Evolutionary conservation across 1,139 yeast species (phyloP).

Genomic region (Sporopachydermia cereana): DNA sequence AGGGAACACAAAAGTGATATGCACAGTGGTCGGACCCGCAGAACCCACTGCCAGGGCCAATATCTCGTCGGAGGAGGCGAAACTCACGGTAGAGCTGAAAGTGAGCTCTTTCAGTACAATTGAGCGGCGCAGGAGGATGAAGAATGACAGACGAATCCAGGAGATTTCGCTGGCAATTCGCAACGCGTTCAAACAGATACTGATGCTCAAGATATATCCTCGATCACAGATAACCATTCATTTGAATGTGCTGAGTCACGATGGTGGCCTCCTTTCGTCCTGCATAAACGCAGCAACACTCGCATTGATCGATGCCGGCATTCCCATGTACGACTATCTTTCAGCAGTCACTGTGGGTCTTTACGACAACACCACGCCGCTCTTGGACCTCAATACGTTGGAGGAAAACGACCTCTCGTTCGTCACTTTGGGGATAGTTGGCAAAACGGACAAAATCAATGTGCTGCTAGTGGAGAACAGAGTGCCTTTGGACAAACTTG

Average conservation of each 20-base stretch:
- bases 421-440: conserved; percentile 75
- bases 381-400: conserved; percentile 54
- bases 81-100: conserved; percentile 40
- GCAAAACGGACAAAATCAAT: conserved; percentile 68
- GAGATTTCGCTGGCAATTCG: conserved; percentile 69
- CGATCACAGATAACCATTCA: conserved; percentile 67
- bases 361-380: conserved; percentile 54
- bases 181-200: conserved; percentile 71
- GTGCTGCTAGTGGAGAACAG: conserved; percentile 67
- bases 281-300: conserved; percentile 82
- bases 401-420: conserved; percentile 80
- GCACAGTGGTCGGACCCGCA: conserved; percentile 82
- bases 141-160: conserved; percentile 44
- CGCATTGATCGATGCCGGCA: conserved; percentile 90
- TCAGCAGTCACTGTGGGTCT: conserved; percentile 73
- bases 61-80: conserved; percentile 4
- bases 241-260: conserved; percentile 74
- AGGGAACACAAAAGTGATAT: conserved; percentile 83
- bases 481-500: conserved; percentile 73
- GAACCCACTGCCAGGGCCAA: conserved; percentile 47
- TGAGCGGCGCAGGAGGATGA: conserved; percentile 53
- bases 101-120: conserved; percentile 75
- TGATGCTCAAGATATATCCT: conserved; percentile 66
- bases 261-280: conserved; percentile 77
- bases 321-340: conserved; percentile 87